Evolutionary conservation across 192 early-diverging fungal species (phyloP).

Genomic region (Phlyctochytrium planicorne): DNA sequence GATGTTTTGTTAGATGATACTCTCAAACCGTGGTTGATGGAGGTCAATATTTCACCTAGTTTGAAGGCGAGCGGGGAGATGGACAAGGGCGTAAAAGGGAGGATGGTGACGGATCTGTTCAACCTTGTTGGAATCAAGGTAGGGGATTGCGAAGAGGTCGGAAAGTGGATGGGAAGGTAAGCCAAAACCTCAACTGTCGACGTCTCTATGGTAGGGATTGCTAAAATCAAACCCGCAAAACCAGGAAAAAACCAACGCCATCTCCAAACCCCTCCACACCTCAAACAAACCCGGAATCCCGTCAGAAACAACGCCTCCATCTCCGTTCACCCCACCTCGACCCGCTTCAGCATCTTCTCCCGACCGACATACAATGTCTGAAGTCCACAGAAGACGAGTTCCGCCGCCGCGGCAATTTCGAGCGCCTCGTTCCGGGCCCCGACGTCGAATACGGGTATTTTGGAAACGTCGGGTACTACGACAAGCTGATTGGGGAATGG

Average conservation of each 20-base stretch:
- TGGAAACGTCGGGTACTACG: constrained; percentile 24
- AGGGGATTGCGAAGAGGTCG: constrained; percentile 22
- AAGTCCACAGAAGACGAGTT: constrained; percentile 45
- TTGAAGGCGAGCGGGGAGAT: constrained; percentile 43
- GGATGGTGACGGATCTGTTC: constrained; percentile 40
- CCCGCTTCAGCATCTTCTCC: no score
- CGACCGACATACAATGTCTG: background rate
- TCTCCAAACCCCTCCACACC: no score
- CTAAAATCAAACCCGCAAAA: background rate
- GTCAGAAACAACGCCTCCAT: no score
- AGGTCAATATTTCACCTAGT: constrained; percentile 56
- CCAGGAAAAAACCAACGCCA: constrained; percentile 10
- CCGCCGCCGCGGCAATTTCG: constrained; percentile 36
- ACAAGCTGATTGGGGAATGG: constrained; percentile 43
- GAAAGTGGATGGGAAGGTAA: constrained; percentile 19
- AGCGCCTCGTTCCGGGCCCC: constrained; percentile 36
- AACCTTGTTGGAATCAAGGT: constrained; percentile 46
- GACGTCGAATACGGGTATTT: constrained; percentile 15
- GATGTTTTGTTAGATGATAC: constrained; percentile 55
- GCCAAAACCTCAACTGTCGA: background rate
- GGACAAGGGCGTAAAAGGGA: constrained; percentile 40
- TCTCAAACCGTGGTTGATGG: constrained; percentile 59
- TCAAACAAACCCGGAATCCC: no score
- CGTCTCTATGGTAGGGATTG: background rate
- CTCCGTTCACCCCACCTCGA: no score